Base-by-base conservation (phyloP, 805 yeast species). In the Naumovozyma dairenensis region DNA sequence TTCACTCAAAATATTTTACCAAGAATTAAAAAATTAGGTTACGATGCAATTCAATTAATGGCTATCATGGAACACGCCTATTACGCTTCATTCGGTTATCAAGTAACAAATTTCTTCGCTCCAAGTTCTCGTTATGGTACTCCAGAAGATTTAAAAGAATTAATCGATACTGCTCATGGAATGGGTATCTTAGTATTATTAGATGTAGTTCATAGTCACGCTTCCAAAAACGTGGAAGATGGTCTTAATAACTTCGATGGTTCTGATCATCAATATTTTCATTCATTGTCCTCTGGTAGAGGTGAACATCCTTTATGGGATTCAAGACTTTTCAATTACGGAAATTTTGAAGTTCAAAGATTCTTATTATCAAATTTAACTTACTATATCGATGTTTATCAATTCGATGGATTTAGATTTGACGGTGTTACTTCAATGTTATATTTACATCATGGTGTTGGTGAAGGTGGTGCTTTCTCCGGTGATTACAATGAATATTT, bases 51-150 rank as follows among this genome's bases (percentile, higher is more conserved):
- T 48, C 98, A 89, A 61, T 67, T 89, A 52, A 89, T 89, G 98
- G 96, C 98, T 0, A 72, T 89, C 28, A 89, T 89, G 98, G 98
- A 89, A 60, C 98, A 89, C 57, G 97, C 98, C 2, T 89, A 89
- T 56, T 89, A 89, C 57, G 98, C 96, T 1, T 84, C 95, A 2
- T 89, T 89, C 56, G 98, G 98, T n/a, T 89, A 89, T 57, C 98
- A 89, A 59, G 77, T 89, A 18, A 87, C 97, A 16, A 82, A 80
- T 39, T 92, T 89, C 55, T 89, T 82, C 56, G 96, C 97, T 2
- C 68, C 72, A 16, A 77, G 92, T 34, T 87, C 96, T 6, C 71
- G 98, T 42, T 92, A 68, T 49, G 98, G 98, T 19, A 75, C 96
- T 0, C 97, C 98, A 2, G 97, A 92, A 47, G 96, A 92, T 32